A percentile compares a stretch with the other conserved stretches of the same genome.
phyloP scores from a whole-genome alignment of 768 basidiomycete genomes.

The Lactarius deliciosus region DNA sequence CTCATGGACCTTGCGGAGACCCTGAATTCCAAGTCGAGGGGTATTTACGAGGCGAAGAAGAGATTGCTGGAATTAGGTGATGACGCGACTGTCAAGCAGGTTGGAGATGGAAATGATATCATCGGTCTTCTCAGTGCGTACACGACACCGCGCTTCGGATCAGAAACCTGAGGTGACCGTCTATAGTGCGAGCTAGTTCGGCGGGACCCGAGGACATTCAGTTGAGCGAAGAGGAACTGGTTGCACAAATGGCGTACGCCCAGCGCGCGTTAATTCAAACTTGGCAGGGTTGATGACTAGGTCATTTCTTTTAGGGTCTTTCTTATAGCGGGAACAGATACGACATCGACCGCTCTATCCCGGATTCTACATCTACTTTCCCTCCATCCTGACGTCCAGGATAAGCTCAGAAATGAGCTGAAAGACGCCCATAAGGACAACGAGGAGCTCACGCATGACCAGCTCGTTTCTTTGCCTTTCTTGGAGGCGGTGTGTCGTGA shows the following conservation, averaged over 20 bases:
- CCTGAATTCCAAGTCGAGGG: constrained; percentile 39
- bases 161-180: constrained; percentile 3
- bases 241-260: constrained; percentile 37
- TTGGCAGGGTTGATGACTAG: background rate
- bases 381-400: constrained; percentile 25
- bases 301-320: constrained; percentile 27
- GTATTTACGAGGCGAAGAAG: constrained; percentile 42
- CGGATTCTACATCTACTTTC: constrained; percentile 31
- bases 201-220: constrained; percentile 36
- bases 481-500: constrained; percentile 38
- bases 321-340: constrained; percentile 34
- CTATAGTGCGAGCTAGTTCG: constrained; percentile 42
- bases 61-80: constrained; percentile 38
- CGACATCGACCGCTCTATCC: constrained; percentile 33
- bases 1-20: constrained; percentile 39
- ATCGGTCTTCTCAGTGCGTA: constrained; percentile 47
- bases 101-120: constrained; percentile 45
- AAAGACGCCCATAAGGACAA: constrained; percentile 23
- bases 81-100: constrained; percentile 36
- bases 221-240: constrained; percentile 38
- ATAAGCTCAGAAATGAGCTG: background rate
- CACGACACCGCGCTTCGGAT: background rate
- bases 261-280: background rate
- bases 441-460: constrained; percentile 36
- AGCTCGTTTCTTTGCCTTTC: constrained; percentile 36